Base-by-base conservation (phyloP, 2,329 filamentous ascomycete genomes). In the Thielaviopsis ethacetica region DNA sequence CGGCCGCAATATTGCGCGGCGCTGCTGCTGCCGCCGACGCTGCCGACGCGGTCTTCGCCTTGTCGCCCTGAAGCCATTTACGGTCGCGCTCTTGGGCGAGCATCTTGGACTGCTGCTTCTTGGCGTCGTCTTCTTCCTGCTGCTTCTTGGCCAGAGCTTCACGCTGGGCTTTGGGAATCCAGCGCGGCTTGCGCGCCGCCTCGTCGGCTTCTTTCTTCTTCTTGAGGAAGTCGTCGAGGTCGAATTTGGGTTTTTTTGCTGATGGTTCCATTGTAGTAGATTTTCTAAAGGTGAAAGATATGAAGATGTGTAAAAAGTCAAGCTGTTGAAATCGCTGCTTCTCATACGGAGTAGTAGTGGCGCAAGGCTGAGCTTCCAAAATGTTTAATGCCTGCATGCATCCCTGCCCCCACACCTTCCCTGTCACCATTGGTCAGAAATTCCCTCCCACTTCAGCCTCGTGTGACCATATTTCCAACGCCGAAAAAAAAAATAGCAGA, bases 191-290 rank as follows among this genome's bases (percentile, higher is more conserved):
- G 59, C 88, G 80, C 10, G 88, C 85, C 17, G 86, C 88, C 41
- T 86, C 86, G 71, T 93, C 88, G 27, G 87, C 85, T 62, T 88
- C 88, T 68, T 86, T 88, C 76, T 94, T 94, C 72, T 91, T 86
- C 64, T 83, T 82, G 22, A 95, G 72, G 4, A 95, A 79, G 65
- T 95, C 87, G 70, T 95, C 90, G 59, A 95, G 84, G 68, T 88
- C 91, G 54, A 95, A 74, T 19, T 59, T 9, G 86, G 86, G 6
- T 67, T 66, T 62, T 67, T 69, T 57, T 63, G 65, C 30, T 60
- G 63, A 50, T 5, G 53, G 57, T 52, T 62, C 60, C 60, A 62
- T 62, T 5, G 15, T 59, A n/a, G 26, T 2, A 27, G n/a, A 9
- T 54, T 56, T 30, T 50, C 22, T 19, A 50, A n/a, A n/a, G n/a